Base-by-base conservation (phyloP, 495 filamentous ascomycete genomes). In the Staphylotrichum longicolle region DNA sequence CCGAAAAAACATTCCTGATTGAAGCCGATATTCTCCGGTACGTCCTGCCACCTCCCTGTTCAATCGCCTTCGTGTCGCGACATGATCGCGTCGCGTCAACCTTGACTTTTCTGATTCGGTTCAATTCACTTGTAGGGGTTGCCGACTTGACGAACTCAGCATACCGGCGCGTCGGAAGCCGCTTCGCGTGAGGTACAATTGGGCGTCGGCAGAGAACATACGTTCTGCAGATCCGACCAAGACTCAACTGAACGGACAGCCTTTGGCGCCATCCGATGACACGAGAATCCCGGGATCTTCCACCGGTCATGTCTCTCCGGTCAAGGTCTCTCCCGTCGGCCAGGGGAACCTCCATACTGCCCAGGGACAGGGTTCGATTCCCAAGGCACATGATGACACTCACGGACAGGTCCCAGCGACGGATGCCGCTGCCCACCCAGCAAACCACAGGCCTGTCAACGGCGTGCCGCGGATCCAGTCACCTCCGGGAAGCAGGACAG, bases 21-120 rank as follows among this genome's bases (percentile, higher is more conserved):
- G 82, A 82, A 61, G 87, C 86, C 74, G 88, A 93, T 65, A 85
- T 96, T 57, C 67, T 85, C 56, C 86, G 86, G 92, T 96, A 85
- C 76, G 88, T 83, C 33, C 49, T 12, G 37, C 49, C 9, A 27
- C 20, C 20, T 27, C 20, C 20, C 1, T 27, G 20, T 27, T 27
- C 20, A 27, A 27, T 27, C 20, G 20, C 20, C 20, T 0, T 27
- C 20, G 20, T 27, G 20, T 27, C 1, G 47, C 45, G 20, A 62
- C 64, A 64, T 64, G 64, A 66, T 65, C 72, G 42, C 54, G 58
- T 64, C 52, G 64, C 45, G 59, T 65, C 45, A 33, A n/a, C 39
- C 49, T 37, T 33, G 10, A 12, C 5, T 35, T 39, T 40, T 47
- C 44, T 69, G 54, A 64, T 46, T 46, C 30, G 37, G 27, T 61